Conservation (phyloP, 768 basidiomycete species). For the Myochromella boudieri region DNA sequence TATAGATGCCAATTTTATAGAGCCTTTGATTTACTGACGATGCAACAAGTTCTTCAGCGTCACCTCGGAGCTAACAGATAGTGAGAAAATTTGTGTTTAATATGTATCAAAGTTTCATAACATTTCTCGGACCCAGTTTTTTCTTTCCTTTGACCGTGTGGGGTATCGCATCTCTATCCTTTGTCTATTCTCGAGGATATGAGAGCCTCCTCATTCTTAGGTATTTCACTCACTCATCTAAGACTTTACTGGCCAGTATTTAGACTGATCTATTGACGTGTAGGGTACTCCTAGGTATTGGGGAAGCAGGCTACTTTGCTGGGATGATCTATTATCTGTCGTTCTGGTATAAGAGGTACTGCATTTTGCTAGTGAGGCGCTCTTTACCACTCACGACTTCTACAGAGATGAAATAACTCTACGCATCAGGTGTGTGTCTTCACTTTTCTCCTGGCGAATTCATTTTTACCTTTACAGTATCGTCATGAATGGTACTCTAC, state of each 20-base stretch:
- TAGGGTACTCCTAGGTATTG: conserved; percentile 55
- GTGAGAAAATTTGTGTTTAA: conserved; percentile 22
- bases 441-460: neutral
- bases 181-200: conserved; percentile 57
- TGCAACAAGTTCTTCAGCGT: conserved; percentile 46
- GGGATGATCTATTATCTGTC: conserved; percentile 64
- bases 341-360: conserved; percentile 53
- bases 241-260: neutral
- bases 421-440: conserved; percentile 39
- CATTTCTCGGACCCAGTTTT: conserved; percentile 35
- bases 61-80: conserved; percentile 59
- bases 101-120: neutral
- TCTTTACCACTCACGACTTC: too few species aligned
- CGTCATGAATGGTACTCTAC: conserved; percentile 59
- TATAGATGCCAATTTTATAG: too few species aligned
- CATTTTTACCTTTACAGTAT: conserved; percentile 42
- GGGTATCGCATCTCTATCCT: conserved; percentile 52
- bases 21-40: neutral
- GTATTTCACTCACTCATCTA: conserved; percentile 19
- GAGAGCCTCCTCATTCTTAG: conserved; percentile 45
- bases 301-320: conserved; percentile 59
- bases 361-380: neutral
- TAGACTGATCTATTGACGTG: too few species aligned
- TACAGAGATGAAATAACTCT: conserved; percentile 48
- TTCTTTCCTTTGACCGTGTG: conserved; percentile 54